Percentiles rank a stretch among this genome's conserved stretches.
Evolutionary conservation across 2,329 filamentous ascomycete genomes (phyloP).

Genomic region (Hirsutella thompsonii): DNA sequence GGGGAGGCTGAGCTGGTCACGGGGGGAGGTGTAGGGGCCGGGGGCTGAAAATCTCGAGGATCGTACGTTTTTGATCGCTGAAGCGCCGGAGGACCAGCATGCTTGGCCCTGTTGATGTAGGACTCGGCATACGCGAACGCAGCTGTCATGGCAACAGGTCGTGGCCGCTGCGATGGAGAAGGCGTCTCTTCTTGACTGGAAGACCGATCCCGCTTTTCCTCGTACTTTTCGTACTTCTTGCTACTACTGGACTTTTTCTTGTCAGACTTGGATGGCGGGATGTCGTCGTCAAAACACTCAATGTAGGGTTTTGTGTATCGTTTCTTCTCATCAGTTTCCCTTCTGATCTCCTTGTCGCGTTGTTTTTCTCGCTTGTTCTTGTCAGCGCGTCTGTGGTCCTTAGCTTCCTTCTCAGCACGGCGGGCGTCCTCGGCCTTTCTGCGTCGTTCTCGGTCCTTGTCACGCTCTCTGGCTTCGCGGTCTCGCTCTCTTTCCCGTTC

Average conservation of each 20-base stretch:
- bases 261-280: conserved; percentile 13
- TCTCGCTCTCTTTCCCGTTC: conserved; percentile 21
- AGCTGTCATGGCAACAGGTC: too few relatives aligned
- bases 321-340: conserved; percentile 24
- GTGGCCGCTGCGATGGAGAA: conserved; percentile 8
- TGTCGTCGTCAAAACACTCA: conserved; percentile 20
- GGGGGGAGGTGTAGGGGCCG: conserved; percentile 23
- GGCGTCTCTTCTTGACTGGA: conserved; percentile 14
- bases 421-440: conserved; percentile 12
- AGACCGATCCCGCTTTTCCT: conserved; percentile 22
- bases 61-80: conserved; percentile 11
- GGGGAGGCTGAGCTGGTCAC: conserved; percentile 12
- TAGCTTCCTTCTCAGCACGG: conserved; percentile 19
- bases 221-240: conserved; percentile 26
- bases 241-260: conserved; percentile 23
- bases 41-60: conserved; percentile 13
- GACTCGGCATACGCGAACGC: conserved; percentile 12
- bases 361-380: conserved; percentile 22
- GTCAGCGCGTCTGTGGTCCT: conserved; percentile 18
- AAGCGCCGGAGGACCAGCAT: conserved; percentile 3
- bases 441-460: conserved; percentile 11
- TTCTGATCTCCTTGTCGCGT: conserved; percentile 24
- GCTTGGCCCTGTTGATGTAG: conserved; percentile 19
- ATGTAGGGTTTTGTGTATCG: conserved; percentile 19
- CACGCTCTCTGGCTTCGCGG: conserved; percentile 4